Evolutionary conservation across 164 flowering plant genomes (phyloP), one percentile per base, ranked within the genome.

Genomic region (Euptelea pleiosperma): DNA sequence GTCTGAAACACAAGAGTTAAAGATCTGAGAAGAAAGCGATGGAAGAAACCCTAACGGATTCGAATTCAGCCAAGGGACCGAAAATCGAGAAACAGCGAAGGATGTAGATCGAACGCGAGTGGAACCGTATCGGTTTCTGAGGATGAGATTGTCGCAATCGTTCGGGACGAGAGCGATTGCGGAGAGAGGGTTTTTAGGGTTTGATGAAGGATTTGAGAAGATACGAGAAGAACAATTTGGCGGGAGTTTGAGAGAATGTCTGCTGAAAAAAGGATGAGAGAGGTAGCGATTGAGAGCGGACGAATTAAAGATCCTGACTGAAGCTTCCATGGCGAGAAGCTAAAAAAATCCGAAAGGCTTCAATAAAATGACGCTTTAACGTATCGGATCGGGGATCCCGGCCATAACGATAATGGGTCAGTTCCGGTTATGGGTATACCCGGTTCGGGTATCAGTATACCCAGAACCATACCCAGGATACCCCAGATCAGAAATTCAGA

Each of bases 301-400:
- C 0, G 58, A 34, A 11, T 37, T 53, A 11, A 59, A 26, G 18
- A 63, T 10, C 51, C 75, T 67, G 10, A 65, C 65, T 1, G 87
- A 72, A 62, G 83, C 77, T 45, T 74, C 87, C 91, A 82, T 82
- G 63, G 70, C 49, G 57, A 59, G 42, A 40, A 25, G 1, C 21
- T 14, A 34, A 22, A n/a, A n/a, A n/a, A n/a, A n/a, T n/a, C n/a
- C n/a, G n/a, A n/a, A n/a, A n/a, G n/a, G n/a, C n/a, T n/a, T n/a
- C n/a, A n/a, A n/a, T n/a, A n/a, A n/a, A n/a, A n/a, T n/a, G n/a
- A n/a, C n/a, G n/a, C n/a, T n/a, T n/a, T n/a, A n/a, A n/a, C 1
- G n/a, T n/a, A n/a, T n/a, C n/a, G n/a, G n/a, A n/a, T n/a, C n/a
- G n/a, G n/a, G n/a, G n/a, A n/a, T n/a, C n/a, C n/a, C n/a, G n/a